phyloP scores from a whole-genome alignment of 2,329 filamentous ascomycete species.

The Lecanicillium sp. region DNA sequence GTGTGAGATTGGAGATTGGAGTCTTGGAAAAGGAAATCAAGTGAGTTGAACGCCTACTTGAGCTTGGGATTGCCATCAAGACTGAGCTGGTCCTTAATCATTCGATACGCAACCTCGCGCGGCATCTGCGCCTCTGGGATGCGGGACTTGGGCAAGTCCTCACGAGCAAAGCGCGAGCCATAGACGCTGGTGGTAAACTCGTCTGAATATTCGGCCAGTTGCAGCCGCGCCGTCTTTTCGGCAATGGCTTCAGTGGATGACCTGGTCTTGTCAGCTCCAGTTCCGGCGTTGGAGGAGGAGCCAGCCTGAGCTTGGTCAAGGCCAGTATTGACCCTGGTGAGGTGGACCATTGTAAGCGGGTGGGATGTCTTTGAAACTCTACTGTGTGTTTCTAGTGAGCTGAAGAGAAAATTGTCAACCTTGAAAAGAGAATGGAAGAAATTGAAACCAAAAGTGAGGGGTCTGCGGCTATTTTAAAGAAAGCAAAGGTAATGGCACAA shows the following conservation, averaged over 20 bases:
- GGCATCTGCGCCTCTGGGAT: slow-evolving; percentile 93
- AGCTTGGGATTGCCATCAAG: slow-evolving; percentile 87
- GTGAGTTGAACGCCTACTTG: slow-evolving; percentile 42
- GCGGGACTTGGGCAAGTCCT: slow-evolving; percentile 72
- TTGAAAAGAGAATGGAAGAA: no score
- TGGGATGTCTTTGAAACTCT: no score
- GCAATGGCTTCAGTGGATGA: slow-evolving; percentile 18
- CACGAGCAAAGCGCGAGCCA: slow-evolving; percentile 72
- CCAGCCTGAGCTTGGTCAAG: neutral
- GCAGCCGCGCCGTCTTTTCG: slow-evolving; percentile 33
- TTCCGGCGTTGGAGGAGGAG: neutral
- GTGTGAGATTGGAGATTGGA: neutral
- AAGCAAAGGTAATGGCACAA: no score
- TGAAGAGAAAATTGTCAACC: no score
- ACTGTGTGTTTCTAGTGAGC: no score
- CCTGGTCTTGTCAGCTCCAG: no score
- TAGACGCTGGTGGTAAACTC: slow-evolving; percentile 75
- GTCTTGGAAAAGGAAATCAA: neutral
- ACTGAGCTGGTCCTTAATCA: slow-evolving; percentile 93
- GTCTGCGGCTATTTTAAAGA: no score
- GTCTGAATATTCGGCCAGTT: slow-evolving; percentile 43
- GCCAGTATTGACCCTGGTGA: slow-evolving; percentile 6
- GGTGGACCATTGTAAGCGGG: slow-evolving; percentile 8
- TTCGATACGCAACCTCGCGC: slow-evolving; percentile 81
- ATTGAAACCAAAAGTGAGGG: no score